Evolutionary conservation across 2,329 filamentous ascomycete genomes (phyloP).

Genomic region (Purpureocillium takamizusanense): DNA sequence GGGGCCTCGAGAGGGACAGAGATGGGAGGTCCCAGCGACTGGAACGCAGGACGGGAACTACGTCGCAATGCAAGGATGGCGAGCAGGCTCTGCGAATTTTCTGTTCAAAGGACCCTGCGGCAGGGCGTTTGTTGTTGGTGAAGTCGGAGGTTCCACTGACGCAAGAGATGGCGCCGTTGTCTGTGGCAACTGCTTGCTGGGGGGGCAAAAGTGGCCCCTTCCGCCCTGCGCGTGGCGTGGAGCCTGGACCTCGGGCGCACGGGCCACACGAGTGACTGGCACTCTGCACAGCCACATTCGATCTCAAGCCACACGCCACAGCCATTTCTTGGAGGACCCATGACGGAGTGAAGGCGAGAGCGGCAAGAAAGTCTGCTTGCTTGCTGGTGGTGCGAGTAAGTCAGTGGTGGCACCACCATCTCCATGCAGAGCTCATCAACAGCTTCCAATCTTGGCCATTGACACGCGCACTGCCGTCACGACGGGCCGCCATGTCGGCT

Average conservation of each 20-base stretch:
- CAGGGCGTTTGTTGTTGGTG: constrained; percentile 6
- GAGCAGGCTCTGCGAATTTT: not conserved
- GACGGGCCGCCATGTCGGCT: constrained; percentile 15
- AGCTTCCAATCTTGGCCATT: too few relatives aligned
- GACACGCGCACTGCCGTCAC: too few relatives aligned
- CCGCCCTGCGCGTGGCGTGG: too few relatives aligned
- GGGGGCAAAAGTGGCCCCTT: constrained; percentile 2
- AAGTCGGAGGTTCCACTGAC: constrained; percentile 16
- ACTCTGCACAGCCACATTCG: constrained; percentile 5
- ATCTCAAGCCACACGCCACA: constrained; percentile 5
- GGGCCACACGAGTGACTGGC: not conserved
- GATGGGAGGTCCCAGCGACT: constrained; percentile 1
- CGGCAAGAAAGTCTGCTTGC: too few relatives aligned
- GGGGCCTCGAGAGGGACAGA: too few relatives aligned
- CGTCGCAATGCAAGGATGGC: constrained; percentile 4
- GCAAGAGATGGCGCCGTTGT: constrained; percentile 25
- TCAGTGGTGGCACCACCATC: too few relatives aligned
- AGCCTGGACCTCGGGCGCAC: too few relatives aligned
- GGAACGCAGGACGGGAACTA: constrained; percentile 4
- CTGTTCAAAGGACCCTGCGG: not conserved
- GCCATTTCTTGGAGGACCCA: too few relatives aligned
- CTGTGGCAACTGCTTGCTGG: constrained; percentile 31
- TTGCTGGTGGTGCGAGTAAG: too few relatives aligned
- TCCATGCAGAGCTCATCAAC: too few relatives aligned
- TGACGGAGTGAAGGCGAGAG: too few relatives aligned